Base-by-base conservation (phyloP, 129 eudicot species). In the Solidago caesia region DNA sequence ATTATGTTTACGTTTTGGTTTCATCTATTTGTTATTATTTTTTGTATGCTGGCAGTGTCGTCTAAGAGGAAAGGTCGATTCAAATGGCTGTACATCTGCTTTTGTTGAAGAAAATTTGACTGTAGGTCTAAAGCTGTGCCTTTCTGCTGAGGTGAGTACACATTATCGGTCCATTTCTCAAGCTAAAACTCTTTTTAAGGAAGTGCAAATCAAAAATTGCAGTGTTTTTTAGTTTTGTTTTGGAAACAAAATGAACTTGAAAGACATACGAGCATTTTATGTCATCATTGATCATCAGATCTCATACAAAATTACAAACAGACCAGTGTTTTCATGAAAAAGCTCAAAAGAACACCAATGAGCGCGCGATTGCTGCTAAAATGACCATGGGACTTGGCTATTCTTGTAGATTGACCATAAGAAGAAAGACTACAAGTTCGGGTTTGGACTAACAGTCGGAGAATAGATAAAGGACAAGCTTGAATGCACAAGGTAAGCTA, bases 401-500 rank as follows among this genome's bases (percentile, higher is more conserved):
- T 61, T 51, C 73, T 66, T 58, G 88, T 89, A 92, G 96, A 57
- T 92, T 8, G 97, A 92, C 82, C 96, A 89, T 71, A 39, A 10
- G 79, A 92, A 92, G 91, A 89, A 92, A 75, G 96, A 89, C 69
- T 92, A 92, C 88, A 89, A 87, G 81, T 92, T 92, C 45, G 96
- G 97, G 51, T 87, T 92, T 49, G 97, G 97, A 14, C 67, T 92
- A 67, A 84, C 91, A 11, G 88, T 91, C 57, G 97, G 97, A 79
- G 97, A 91, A 84, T 91, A 87, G 77, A 73, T 57, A 61, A 8
- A n/a, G 12, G 5, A 44, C 53, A 44, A 44, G 71, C 16, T 9
- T 62, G 12, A 15, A 41, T 14, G 68, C 48, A 27, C 25, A 63
- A 63, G 47, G 68, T 63, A 14, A 63, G 39, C 16, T 25, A 12